phyloP scores from a whole-genome alignment of 1,139 yeast genomes.

The Geotrichum candidum region DNA sequence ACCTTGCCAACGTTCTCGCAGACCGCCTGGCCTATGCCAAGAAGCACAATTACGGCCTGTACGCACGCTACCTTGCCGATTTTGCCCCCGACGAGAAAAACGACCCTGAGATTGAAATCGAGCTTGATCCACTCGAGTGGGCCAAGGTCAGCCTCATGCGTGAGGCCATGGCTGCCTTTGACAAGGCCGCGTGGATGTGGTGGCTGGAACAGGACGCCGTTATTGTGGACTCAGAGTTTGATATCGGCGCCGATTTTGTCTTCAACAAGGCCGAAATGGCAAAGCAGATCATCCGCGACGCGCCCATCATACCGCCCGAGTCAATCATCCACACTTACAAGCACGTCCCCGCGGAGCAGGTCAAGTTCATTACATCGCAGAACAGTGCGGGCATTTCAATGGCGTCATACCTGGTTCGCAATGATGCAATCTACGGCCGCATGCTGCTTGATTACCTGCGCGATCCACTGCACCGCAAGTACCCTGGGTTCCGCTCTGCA shows the following conservation, averaged over 20 bases:
- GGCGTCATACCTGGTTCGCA: conserved; percentile 60
- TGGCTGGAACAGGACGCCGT: conserved; percentile 73
- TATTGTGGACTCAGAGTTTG: conserved; percentile 60
- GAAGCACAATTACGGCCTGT: conserved; percentile 66
- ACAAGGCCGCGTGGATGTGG: conserved; percentile 82
- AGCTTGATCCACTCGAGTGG: conserved; percentile 41
- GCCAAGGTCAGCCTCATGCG: conserved; percentile 55
- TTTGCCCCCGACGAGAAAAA: conserved; percentile 47
- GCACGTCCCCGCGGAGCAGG: conserved; percentile 49
- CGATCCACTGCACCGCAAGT: conserved; percentile 59
- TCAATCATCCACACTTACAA: conserved; percentile 70
- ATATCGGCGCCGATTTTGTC: conserved; percentile 41
- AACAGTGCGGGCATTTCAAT: conserved; percentile 55
- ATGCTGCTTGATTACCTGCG: conserved; percentile 65
- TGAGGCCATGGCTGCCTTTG: conserved; percentile 88
- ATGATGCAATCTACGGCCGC: conserved; percentile 54
- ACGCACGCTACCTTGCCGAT: conserved; percentile 78
- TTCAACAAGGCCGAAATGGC: conserved; percentile 54
- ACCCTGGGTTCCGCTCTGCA: conserved; percentile 57
- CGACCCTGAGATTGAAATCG: conserved; percentile 23
- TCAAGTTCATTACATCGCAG: conserved; percentile 61
- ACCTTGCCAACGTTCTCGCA: conserved; percentile 54
- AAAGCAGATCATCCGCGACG: conserved; percentile 58
- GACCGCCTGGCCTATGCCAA: conserved; percentile 80
- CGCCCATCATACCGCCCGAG: conserved; percentile 44